Evolutionary conservation across 192 early-diverging fungal species (phyloP).

Genomic region (Neocallimastix lanati): DNA sequence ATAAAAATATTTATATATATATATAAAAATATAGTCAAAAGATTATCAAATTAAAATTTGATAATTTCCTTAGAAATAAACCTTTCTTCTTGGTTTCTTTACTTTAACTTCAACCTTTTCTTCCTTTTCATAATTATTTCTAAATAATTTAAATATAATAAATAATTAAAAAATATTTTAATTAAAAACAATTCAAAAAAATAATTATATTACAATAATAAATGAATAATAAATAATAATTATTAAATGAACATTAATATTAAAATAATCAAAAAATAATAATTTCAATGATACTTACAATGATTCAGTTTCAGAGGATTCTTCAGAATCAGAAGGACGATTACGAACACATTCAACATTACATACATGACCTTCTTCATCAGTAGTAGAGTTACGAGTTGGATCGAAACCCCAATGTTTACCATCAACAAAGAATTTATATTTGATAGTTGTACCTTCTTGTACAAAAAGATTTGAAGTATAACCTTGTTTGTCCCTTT

Average conservation of each 20-base stretch:
- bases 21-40: too few relatives aligned
- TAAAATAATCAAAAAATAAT: too few relatives aligned
- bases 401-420: not conserved
- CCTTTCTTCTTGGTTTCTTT: not conserved
- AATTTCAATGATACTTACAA: too few relatives aligned
- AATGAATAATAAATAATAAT: too few relatives aligned
- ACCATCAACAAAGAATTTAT: not conserved
- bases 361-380: not conserved
- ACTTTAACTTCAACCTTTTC: not conserved
- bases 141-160: too few relatives aligned
- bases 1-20: too few relatives aligned
- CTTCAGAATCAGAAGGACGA: not conserved
- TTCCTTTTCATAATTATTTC: not conserved
- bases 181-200: too few relatives aligned
- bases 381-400: not conserved
- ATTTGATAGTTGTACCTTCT: not conserved
- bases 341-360: not conserved
- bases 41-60: too few relatives aligned
- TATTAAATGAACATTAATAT: too few relatives aligned
- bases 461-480: not conserved
- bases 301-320: not conserved
- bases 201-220: too few relatives aligned
- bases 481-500: not conserved
- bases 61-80: not conserved
- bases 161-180: too few relatives aligned